phyloP scores from a whole-genome alignment of 805 yeast genomes.

The Wickerhamiella occidentalis region DNA sequence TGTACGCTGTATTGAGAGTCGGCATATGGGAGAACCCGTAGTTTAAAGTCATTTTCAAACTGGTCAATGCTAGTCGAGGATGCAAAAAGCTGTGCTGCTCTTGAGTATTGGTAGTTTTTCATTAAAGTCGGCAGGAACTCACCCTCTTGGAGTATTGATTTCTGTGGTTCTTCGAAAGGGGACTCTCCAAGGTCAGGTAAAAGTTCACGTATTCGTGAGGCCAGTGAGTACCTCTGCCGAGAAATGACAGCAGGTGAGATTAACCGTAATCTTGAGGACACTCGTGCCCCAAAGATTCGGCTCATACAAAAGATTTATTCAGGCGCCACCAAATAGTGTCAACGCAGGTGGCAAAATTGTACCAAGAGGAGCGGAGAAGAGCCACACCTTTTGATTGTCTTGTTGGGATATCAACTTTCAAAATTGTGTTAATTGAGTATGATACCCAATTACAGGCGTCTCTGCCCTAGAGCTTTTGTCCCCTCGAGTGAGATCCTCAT shows the following conservation, averaged over 20 bases:
- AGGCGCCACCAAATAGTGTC: background rate
- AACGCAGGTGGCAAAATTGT: background rate
- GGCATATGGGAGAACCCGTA: background rate
- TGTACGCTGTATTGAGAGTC: background rate
- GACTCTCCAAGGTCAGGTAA: constrained; percentile 5
- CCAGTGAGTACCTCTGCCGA: constrained; percentile 1
- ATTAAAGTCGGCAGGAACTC: background rate
- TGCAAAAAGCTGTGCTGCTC: constrained; percentile 12
- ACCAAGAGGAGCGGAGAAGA: no score
- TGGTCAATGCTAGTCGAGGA: background rate
- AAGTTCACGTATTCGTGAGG: constrained; percentile 10
- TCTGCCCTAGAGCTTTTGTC: no score
- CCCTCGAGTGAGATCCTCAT: no score
- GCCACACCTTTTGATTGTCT: no score
- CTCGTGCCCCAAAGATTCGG: constrained; percentile 4
- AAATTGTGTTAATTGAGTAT: no score
- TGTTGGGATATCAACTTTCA: no score
- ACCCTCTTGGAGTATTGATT: background rate
- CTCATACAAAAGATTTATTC: constrained; percentile 1
- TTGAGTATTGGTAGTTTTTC: constrained; percentile 6
- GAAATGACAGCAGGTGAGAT: background rate
- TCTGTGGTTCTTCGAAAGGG: background rate
- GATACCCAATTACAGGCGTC: no score
- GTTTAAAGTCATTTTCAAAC: background rate
- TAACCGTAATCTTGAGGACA: constrained; percentile 3